These are phyloP conservation scores for Pleurotus tuoliensis DNA, from an alignment of 768 basidiomycete species.

Conservation along the genomic window DNA sequence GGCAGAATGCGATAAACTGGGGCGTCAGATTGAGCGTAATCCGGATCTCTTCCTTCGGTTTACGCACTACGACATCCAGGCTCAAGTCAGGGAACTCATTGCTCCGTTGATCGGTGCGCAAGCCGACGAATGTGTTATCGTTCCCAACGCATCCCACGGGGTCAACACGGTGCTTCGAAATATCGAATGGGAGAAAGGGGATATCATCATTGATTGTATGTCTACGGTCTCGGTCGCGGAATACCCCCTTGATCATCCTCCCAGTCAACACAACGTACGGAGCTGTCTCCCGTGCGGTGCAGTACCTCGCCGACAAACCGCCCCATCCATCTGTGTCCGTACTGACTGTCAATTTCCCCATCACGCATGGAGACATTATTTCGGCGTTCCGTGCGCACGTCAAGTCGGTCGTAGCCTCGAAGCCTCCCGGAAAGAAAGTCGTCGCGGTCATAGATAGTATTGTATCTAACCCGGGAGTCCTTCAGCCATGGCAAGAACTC, in stretches of 20 bases:
- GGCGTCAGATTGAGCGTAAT: constrained; percentile 38
- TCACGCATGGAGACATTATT: constrained; percentile 43
- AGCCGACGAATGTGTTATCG: constrained; percentile 44
- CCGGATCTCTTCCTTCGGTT: constrained; percentile 47
- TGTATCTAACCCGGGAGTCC: constrained; percentile 56
- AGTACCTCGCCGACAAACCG: constrained; percentile 47
- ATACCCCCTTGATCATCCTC: neutral
- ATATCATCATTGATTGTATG: constrained; percentile 56
- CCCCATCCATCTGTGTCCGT: constrained; percentile 44
- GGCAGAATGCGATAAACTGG: constrained; percentile 30
- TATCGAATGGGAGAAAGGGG: constrained; percentile 56
- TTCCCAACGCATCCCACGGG: constrained; percentile 54
- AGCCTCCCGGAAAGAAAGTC: constrained; percentile 33
- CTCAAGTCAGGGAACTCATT: constrained; percentile 36
- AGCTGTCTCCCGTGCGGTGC: constrained; percentile 43
- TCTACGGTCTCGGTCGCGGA: neutral
- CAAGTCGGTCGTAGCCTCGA: neutral
- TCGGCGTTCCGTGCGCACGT: constrained; percentile 18
- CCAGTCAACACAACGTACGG: constrained; percentile 37
- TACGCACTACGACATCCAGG: constrained; percentile 23
- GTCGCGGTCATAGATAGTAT: constrained; percentile 72
- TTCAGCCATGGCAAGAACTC: constrained; percentile 77
- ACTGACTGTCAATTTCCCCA: constrained; percentile 45
- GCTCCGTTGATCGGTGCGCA: constrained; percentile 46
- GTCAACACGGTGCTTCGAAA: constrained; percentile 61